phyloP scores from a whole-genome alignment of 495 filamentous ascomycete genomes.

The Aspergillus kassunensis region DNA sequence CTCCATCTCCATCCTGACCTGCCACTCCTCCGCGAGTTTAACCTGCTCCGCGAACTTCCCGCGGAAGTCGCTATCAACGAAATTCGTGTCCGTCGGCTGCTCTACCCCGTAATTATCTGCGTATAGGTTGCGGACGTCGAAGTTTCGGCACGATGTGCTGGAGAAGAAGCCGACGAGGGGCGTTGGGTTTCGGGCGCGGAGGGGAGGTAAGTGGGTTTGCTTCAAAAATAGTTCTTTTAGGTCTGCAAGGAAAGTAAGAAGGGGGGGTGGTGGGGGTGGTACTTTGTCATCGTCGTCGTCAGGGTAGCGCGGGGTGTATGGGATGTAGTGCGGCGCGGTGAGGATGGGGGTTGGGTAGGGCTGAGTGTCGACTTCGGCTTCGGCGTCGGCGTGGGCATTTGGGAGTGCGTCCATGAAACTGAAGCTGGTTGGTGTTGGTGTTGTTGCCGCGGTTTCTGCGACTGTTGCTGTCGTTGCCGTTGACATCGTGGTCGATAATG shows the following conservation, averaged over 20 bases:
- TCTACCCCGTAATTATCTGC: slow-evolving; percentile 15
- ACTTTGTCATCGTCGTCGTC: neutral
- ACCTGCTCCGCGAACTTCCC: slow-evolving; percentile 24
- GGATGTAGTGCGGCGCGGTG: neutral
- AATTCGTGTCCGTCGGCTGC: slow-evolving; percentile 19
- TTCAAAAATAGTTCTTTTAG: slow-evolving; percentile 13
- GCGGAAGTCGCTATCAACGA: slow-evolving; percentile 32
- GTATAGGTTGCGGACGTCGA: slow-evolving; percentile 14
- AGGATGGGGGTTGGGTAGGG: neutral
- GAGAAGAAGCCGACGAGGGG: slow-evolving; percentile 11
- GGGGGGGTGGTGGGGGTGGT: neutral
- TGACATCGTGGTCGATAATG: too few species aligned
- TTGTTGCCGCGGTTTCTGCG: too few species aligned
- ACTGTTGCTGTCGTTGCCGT: too few species aligned
- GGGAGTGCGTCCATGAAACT: neutral
- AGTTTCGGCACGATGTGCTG: slow-evolving; percentile 9
- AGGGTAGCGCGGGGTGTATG: too few species aligned
- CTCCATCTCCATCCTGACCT: neutral
- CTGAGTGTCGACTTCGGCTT: neutral
- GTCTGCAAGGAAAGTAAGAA: slow-evolving; percentile 9
- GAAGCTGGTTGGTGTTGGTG: too few species aligned
- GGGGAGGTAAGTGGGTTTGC: neutral
- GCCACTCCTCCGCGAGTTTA: slow-evolving; percentile 6
- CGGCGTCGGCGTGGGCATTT: neutral
- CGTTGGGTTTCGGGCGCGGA: neutral